Base-by-base conservation (phyloP, 768 basidiomycete species). In the Amanita pseudoporphyria region DNA sequence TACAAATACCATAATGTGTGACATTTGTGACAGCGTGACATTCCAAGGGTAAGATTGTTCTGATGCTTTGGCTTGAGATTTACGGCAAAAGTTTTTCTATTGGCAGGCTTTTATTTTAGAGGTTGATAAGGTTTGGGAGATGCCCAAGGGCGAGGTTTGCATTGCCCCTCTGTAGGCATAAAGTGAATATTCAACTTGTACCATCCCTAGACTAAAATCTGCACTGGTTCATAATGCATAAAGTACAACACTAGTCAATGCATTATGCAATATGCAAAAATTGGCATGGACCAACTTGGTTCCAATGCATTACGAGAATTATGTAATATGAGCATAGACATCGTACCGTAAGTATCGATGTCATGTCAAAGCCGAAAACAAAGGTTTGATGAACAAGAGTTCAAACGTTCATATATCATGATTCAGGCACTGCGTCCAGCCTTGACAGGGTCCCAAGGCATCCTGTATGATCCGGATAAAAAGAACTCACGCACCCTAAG, bases 31-130 rank as follows among this genome's bases (percentile, higher is more conserved):
- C n/a, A n/a, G n/a, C n/a, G n/a, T n/a, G n/a, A n/a, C n/a, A n/a
- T n/a, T n/a, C n/a, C n/a, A n/a, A 55, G 47, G 4, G 60, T 62
- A 24, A 63, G 60, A 30, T 60, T 47, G 9, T 44, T 14, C 35
- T 41, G 35, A 16, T 19, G 36, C 10, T 14, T 46, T 28, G 5
- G 24, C 40, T 24, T 37, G 30, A n/a, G 48, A 12, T 9, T 44
- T 41, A 3, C 10, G 14, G 58, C 58, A 10, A 56, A 35, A 2
- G 58, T 59, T 32, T 32, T 41, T 12, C n/a, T n/a, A n/a, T n/a
- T n/a, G 52, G 52, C 13, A 14, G 51, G 36, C 46, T 39, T 26
- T 42, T 42, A 5, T 26, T 50, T 52, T 28, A 9, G 9, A 50
- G 45, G 31, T 47, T 45, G 16, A 18, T 19, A 12, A n/a, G 48